phyloP scores from a whole-genome alignment of 805 yeast genomes.

The Wickerhamomyces mucosus region DNA sequence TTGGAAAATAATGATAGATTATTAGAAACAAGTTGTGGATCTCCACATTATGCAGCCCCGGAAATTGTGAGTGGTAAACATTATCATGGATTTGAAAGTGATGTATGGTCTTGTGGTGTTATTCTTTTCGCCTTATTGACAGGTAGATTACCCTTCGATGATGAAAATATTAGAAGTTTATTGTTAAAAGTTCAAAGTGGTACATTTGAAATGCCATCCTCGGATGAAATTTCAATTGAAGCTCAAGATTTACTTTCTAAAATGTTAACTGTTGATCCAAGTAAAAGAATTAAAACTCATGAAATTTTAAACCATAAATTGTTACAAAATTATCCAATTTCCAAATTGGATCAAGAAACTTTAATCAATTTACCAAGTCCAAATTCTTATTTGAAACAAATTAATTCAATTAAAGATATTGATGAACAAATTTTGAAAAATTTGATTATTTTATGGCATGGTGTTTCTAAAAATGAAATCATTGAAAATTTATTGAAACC shows the following conservation, averaged over 20 bases:
- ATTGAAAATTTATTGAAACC: conserved; percentile 43
- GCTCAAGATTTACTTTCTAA: conserved; percentile 57
- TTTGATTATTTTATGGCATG: conserved; percentile 75
- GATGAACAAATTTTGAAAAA: conserved; percentile 70
- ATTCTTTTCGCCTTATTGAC: conserved; percentile 70
- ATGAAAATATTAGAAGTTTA: conserved; percentile 64
- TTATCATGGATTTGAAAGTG: conserved; percentile 79
- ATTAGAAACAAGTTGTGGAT: conserved; percentile 76
- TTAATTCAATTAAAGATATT: conserved; percentile 33
- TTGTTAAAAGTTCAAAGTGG: conserved; percentile 73
- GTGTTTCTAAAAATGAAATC: conserved; percentile 51
- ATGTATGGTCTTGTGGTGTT: conserved; percentile 86
- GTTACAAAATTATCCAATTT: conserved; percentile 48
- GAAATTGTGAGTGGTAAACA: conserved; percentile 73
- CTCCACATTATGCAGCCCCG: conserved; percentile 86
- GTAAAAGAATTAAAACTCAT: conserved; percentile 57
- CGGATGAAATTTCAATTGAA: conserved; percentile 42
- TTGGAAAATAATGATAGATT: conserved; percentile 61
- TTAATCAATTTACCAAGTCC: conserved; percentile 23
- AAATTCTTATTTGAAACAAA: conserved; percentile 17
- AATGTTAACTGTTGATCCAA: conserved; percentile 66
- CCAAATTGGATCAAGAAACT: conserved; percentile 15
- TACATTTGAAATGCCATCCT: conserved; percentile 55
- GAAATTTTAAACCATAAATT: conserved; percentile 71
- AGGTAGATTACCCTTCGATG: conserved; percentile 79